phyloP scores from a whole-genome alignment of 164 flowering plant species.

The Pachysandra terminalis region DNA sequence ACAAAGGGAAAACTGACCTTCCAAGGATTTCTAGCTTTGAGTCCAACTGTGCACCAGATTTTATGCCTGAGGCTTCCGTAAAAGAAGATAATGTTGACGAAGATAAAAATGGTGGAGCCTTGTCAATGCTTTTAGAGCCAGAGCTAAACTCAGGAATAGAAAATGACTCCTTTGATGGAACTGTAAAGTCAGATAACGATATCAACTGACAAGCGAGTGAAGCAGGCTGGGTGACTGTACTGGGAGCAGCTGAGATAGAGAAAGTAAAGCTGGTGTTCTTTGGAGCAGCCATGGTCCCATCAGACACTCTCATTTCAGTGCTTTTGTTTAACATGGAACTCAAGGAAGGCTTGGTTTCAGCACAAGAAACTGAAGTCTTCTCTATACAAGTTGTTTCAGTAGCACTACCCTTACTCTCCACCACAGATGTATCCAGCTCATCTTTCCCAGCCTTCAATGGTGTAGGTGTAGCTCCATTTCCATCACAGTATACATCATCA shows the following conservation, averaged over 20 bases:
- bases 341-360: conserved; percentile 25
- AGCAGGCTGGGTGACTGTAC: conserved; percentile 16
- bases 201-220: conserved; percentile 18
- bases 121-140: conserved; percentile 19
- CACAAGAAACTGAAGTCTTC: conserved; percentile 18
- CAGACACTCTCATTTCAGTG: conserved; percentile 17
- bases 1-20: conserved; percentile 41
- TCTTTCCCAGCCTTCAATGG: conserved; percentile 19
- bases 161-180: conserved; percentile 25
- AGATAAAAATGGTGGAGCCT: conserved; percentile 18
- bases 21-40: conserved; percentile 14
- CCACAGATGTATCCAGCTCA: conserved; percentile 13
- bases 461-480: conserved; percentile 24
- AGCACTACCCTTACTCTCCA: conserved; percentile 17
- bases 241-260: conserved; percentile 20
- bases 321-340: conserved; percentile 12
- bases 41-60: conserved; percentile 12
- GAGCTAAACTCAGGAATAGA: conserved; percentile 27
- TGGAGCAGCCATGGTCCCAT: conserved; percentile 22
- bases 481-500: conserved; percentile 38
- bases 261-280: too few species aligned
- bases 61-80: conserved; percentile 15
- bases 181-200: conserved; percentile 11
- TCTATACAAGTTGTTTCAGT: conserved; percentile 20
- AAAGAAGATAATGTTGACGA: conserved; percentile 12